Base-by-base conservation (phyloP, 768 basidiomycete genomes). In the Agrocybe pediades region DNA sequence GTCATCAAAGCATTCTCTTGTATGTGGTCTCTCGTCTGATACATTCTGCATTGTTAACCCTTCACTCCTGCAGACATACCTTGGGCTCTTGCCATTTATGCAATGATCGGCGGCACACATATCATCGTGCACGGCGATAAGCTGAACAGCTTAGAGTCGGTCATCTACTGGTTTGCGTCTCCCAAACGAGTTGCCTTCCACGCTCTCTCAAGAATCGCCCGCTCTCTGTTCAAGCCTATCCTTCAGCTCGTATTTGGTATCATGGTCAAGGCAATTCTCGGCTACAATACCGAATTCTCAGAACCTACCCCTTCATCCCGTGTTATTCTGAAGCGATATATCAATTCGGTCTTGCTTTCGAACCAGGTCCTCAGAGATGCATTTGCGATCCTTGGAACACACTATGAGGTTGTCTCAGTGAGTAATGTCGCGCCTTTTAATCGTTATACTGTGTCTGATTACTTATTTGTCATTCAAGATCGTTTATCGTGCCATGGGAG, bases 401-500 rank as follows among this genome's bases (percentile, higher is more conserved):
- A 80, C 57, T 80, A 77, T 45, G 77, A 79, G 59, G 62, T 67
- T 23, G 75, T 77, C 20, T 80, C 78, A 24, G 73, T 75, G 55
- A 54, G 71, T 20, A 17, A 57, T 27, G 17, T 24, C 11, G 51
- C 41, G 19, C 27, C 25, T 8, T 7, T 17, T 24, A 17, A 29
- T 26, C 21, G n/a, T 40, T 45, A 44, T 39, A 50, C 5, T 44
- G 9, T 52, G n/a, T n/a, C n/a, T n/a, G n/a, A n/a, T 23, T 23
- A 49, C 33, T 56, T 9, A 41, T 43, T 21, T 23, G 16, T 33
- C 29, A 24, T 41, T n/a, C 9, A 48, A 75, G 70, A 61, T 74
- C 21, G 65, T 72, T 1, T 78, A 72, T 54, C 70, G 77, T n/a
- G 61, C 64, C 6, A 78, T 80, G 78, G 78, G 78, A n/a, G 77